Evolutionary conservation across 1,139 yeast species (phyloP).

Genomic region (Nakaseomyces sp.): DNA sequence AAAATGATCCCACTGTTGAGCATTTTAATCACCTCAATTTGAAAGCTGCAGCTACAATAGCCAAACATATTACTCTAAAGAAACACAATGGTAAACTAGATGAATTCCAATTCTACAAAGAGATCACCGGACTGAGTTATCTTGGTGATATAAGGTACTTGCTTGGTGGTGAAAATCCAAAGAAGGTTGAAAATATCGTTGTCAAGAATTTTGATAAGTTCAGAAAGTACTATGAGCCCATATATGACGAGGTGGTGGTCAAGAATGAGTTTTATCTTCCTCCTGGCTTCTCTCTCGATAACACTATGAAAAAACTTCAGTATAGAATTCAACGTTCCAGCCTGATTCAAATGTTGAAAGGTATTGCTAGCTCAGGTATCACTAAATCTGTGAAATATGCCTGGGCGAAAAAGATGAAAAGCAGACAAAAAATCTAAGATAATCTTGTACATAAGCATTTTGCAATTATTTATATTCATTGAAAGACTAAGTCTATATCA

Average conservation of each 20-base stretch:
- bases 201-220: conserved; percentile 63
- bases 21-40: conserved; percentile 70
- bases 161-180: conserved; percentile 86
- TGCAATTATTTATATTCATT: not conserved
- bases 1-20: conserved; percentile 52
- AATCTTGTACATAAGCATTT: conserved; percentile 1
- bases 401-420: conserved; percentile 50
- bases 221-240: conserved; percentile 61
- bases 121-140: conserved; percentile 74
- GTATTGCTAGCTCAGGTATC: conserved; percentile 80
- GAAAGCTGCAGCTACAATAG: conserved; percentile 68
- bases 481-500: not conserved
- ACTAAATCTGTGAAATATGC: conserved; percentile 67
- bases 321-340: conserved; percentile 64
- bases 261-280: conserved; percentile 32
- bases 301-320: conserved; percentile 37
- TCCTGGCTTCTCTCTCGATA: conserved; percentile 32
- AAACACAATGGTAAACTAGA: conserved; percentile 37
- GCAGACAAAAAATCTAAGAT: not conserved
- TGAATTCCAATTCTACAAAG: conserved; percentile 61
- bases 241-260: conserved; percentile 39
- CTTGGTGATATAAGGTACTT: conserved; percentile 85
- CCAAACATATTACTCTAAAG: conserved; percentile 45
- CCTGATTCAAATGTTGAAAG: conserved; percentile 67
- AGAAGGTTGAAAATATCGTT: conserved; percentile 80